phyloP scores from a whole-genome alignment of 192 early-diverging fungal genomes.

The Linnemannia hyalina region DNA sequence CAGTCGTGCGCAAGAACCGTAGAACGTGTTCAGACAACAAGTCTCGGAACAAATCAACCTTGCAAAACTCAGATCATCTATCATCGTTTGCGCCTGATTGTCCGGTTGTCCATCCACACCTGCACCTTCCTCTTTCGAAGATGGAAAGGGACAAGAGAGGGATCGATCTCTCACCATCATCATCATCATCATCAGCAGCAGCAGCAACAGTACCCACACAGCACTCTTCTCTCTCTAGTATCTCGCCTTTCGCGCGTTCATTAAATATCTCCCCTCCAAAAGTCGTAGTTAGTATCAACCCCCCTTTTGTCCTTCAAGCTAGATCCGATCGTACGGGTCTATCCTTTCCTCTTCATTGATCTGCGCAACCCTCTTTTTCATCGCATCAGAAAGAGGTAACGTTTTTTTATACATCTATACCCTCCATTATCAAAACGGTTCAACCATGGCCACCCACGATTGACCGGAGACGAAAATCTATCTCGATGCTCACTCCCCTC shows the following conservation, averaged over 20 bases:
- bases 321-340: background rate
- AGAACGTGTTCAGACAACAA: constrained; percentile 1
- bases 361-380: background rate
- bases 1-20: background rate
- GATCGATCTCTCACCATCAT: background rate
- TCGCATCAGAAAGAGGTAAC: background rate
- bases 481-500: background rate
- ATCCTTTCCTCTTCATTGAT: background rate
- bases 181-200: background rate
- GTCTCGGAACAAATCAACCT: background rate
- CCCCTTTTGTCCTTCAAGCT: background rate
- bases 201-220: background rate
- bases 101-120: constrained; percentile 3
- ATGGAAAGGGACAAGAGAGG: background rate
- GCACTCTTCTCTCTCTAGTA: background rate
- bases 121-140: constrained; percentile 2
- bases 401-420: no score
- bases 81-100: background rate
- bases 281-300: background rate
- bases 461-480: background rate
- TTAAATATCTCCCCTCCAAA: background rate
- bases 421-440: no score
- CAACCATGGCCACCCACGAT: no score
- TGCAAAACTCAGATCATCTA: background rate
- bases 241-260: no score